Conservation (phyloP, 352 stramenopile genomes). For the Peronosclerospora sorghi region DNA sequence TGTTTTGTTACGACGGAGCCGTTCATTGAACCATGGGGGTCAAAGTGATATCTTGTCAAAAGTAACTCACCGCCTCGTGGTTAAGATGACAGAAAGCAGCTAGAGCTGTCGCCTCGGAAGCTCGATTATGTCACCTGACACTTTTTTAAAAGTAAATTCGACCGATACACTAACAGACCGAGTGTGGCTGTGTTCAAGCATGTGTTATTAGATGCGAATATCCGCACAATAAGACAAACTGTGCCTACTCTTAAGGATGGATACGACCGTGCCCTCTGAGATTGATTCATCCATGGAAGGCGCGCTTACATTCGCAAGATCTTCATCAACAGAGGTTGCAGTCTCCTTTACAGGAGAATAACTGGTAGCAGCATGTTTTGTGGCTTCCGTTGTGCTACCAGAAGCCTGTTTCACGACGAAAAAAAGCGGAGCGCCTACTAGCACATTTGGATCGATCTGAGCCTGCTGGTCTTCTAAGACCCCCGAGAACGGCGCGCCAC, state of each 20-base stretch:
- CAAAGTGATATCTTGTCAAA: not conserved
- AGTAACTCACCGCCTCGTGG: too few species aligned
- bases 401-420: conserved; percentile 82
- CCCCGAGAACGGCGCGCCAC: conserved; percentile 80
- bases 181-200: too few species aligned
- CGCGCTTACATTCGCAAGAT: conserved; percentile 72
- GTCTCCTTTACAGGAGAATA: conserved; percentile 14
- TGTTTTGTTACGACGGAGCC: conserved; percentile 32
- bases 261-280: conserved; percentile 95
- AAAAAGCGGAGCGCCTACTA: conserved; percentile 90
- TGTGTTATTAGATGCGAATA: too few species aligned
- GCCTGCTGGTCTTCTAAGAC: conserved; percentile 86
- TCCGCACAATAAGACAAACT: not conserved
- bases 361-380: conserved; percentile 4
- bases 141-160: too few species aligned
- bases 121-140: too few species aligned
- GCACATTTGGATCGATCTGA: conserved; percentile 89
- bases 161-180: too few species aligned
- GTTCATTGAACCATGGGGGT: too few species aligned
- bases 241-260: conserved; percentile 66
- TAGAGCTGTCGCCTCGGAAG: too few species aligned
- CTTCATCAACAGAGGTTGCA: conserved; percentile 14
- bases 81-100: too few species aligned
- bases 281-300: conserved; percentile 93
- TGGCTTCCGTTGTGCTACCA: conserved; percentile 13